A percentile compares a stretch with the other conserved stretches of the same genome.
phyloP scores from a whole-genome alignment of 768 basidiomycete genomes.

The Russula earlei region DNA sequence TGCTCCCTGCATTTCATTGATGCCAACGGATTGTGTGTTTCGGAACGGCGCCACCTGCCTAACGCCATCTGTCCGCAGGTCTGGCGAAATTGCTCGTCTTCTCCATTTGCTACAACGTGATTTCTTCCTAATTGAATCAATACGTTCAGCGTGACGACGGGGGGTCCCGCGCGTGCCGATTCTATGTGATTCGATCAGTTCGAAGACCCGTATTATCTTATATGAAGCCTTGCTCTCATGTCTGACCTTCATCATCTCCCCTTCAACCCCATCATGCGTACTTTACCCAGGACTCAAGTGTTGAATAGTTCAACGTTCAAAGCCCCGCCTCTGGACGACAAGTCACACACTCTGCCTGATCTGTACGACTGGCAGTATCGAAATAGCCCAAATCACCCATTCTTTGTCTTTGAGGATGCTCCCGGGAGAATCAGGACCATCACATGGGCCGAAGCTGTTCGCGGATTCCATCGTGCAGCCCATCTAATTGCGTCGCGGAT shows the following conservation, averaged over 20 bases:
- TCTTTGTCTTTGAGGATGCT: conserved; percentile 18
- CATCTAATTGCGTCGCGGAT: conserved; percentile 4
- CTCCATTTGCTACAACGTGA: no score
- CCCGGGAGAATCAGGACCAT: conserved; percentile 16
- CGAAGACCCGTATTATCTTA: no score
- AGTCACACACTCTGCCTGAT: conserved; percentile 21
- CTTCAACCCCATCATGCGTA: conserved; percentile 4
- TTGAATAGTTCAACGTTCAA: conserved; percentile 18
- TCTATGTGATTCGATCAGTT: no score
- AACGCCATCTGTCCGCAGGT: no score
- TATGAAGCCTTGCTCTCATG: neutral
- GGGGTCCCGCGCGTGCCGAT: no score
- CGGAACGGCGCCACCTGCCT: no score
- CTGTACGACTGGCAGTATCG: conserved; percentile 24
- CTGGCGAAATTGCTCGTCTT: no score
- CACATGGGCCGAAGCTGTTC: conserved; percentile 16
- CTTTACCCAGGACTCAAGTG: conserved; percentile 20
- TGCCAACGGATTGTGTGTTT: no score
- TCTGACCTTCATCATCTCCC: neutral
- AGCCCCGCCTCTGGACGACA: conserved; percentile 21
- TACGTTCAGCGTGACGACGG: no score
- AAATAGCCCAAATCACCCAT: conserved; percentile 21
- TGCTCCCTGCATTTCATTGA: no score
- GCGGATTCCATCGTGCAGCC: conserved; percentile 20
- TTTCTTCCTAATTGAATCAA: no score